Base-by-base conservation (phyloP, 352 stramenopile species). In the Pythium angustatum region DNA sequence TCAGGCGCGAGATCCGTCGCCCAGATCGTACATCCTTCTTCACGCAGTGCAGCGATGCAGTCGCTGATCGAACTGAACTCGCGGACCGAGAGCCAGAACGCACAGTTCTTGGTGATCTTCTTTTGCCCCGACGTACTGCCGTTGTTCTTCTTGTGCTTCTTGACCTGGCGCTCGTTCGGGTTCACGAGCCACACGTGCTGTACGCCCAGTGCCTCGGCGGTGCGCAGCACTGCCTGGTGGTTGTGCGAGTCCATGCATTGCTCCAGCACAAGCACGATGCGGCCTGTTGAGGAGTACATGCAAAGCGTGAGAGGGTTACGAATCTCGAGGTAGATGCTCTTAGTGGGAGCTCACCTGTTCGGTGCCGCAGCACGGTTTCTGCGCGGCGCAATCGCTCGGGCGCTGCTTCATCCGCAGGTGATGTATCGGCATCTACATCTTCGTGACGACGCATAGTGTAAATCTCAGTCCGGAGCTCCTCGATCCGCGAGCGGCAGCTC, bases 201-300 rank as follows among this genome's bases (percentile, higher is more conserved):
- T 6, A 98, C 80, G n/a, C 94, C 94, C 38, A 98, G 69, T 21
- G 90, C 90, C 79, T 98, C 93, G 9, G 90, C 91, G 19, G 96
- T 98, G 12, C 91, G 88, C 57, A 98, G 79, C 63, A 97, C 89
- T 34, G 91, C 87, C 54, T 96, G 83, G 71, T 97, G 88, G 63
- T 97, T 90, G 65, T 93, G 81, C 26, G 81, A 85, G 75, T 93
- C 79, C 77, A 88, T 87, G 47, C 83, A 87, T 45, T 89, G 80
- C 72, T 94, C 83, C 53, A 94, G 67, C 50, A 94, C 85, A 28
- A 94, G 72, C 50, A 91, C 73, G 49, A 93, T 70, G 36, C 83
- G 78, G 10, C 78, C 71, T 78, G 22, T 36, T 40, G 2, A 24
- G n/a, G 22, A 36, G 15, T 2, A 28, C 38, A n/a, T n/a, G n/a